A percentile compares a stretch with the other conserved stretches of the same genome.
Conservation (phyloP, 176 grass and related monocot genomes). For the Puccinellia tenuiflora region DNA sequence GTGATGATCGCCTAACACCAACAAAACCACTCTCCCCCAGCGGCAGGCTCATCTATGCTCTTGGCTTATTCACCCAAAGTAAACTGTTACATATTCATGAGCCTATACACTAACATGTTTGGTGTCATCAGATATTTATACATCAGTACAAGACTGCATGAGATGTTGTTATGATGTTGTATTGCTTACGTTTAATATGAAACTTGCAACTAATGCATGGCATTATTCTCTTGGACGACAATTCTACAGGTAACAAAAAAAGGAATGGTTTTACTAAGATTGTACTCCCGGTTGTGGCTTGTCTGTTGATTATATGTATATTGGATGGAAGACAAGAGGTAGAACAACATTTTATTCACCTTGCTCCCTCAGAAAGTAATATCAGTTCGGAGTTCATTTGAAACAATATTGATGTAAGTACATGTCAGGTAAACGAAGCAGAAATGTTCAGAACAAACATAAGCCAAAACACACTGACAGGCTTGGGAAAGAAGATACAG, state of each 20-base stretch:
- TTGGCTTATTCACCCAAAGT: slow-evolving; percentile 16
- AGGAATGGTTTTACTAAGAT: neutral
- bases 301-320: neutral
- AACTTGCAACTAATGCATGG: neutral
- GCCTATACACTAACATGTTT: neutral
- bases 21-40: slow-evolving; percentile 4
- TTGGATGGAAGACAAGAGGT: neutral
- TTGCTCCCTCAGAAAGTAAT: neutral
- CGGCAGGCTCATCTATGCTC: neutral
- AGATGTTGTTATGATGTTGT: neutral
- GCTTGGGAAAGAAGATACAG: neutral
- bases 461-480: neutral
- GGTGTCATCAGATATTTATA: neutral
- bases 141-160: neutral
- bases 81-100: neutral
- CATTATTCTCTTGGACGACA: neutral
- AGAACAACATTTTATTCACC: neutral
- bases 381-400: neutral
- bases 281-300: neutral
- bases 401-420: neutral
- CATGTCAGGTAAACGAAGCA: neutral
- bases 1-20: neutral
- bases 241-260: neutral
- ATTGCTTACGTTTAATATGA: neutral
- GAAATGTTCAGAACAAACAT: neutral